A percentile compares a stretch with the other conserved stretches of the same genome.
phyloP scores from a whole-genome alignment of 2,329 filamentous ascomycete species.

The Hypomyces perniciosus region DNA sequence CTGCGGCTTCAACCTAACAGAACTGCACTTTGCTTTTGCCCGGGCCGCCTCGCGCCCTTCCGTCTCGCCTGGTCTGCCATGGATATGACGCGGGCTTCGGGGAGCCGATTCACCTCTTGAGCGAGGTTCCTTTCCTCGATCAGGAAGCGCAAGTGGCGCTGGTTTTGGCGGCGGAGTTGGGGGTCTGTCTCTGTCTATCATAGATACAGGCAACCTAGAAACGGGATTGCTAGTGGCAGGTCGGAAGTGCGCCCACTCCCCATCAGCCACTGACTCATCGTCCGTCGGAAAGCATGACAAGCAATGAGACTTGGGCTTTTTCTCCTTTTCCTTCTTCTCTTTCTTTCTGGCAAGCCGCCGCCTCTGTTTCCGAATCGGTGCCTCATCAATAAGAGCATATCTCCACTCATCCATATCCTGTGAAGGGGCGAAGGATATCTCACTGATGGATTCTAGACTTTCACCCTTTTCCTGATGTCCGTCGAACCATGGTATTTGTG shows the following conservation, averaged over 20 bases:
- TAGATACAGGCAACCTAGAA: neutral
- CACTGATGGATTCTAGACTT: slow-evolving; percentile 22
- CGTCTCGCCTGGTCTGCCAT: neutral
- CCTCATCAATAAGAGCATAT: slow-evolving; percentile 28
- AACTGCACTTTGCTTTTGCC: neutral
- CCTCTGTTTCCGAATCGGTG: slow-evolving; percentile 18
- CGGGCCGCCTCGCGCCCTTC: neutral
- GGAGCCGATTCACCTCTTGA: slow-evolving; percentile 9
- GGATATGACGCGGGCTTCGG: slow-evolving; percentile 5
- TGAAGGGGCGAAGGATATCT: slow-evolving; percentile 26
- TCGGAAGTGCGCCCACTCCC: slow-evolving; percentile 20
- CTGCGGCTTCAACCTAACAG: neutral
- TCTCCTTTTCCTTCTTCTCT: slow-evolving; percentile 2
- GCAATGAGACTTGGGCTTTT: slow-evolving; percentile 19
- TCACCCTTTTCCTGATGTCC: slow-evolving; percentile 19
- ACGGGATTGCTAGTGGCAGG: slow-evolving; percentile 7
- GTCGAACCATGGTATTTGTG: slow-evolving; percentile 24
- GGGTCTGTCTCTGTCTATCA: slow-evolving; percentile 1
- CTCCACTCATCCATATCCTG: slow-evolving; percentile 29
- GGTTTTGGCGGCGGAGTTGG: slow-evolving; percentile 10
- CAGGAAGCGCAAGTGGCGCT: slow-evolving; percentile 6
- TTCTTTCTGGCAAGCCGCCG: slow-evolving; percentile 3
- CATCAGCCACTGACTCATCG: slow-evolving; percentile 19
- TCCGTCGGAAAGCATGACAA: slow-evolving; percentile 25
- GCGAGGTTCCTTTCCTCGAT: neutral